Evolutionary conservation across 2,329 filamentous ascomycete species (phyloP), one percentile per base, ranked within the genome.

Genomic region (Nigrospora sphaerica): DNA sequence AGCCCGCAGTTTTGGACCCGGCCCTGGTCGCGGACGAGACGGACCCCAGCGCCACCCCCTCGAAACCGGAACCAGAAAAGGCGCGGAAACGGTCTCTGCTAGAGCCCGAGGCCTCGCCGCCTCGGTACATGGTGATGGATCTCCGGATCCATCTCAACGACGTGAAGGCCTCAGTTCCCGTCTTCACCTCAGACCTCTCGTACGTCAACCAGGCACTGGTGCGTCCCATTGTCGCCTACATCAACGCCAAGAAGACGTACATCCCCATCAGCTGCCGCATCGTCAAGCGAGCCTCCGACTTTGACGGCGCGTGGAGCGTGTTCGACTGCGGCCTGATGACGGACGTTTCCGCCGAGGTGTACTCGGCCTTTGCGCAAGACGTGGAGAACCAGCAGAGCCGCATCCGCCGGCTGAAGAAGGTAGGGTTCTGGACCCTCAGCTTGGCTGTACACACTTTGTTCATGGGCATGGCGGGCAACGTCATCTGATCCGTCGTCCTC

Each of bases 141-240:
- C 75, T 98, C 42, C 83, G 89, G n/a, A 85, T 97, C 50, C 87
- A 96, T 61, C 80, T 98, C 51, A 97, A 96, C 68, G 89, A 96
- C 54, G 90, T 96, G 39, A 88, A 90, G 55, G 93, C 93, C 28
- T 85, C 86, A 3, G 91, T 98, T 2, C 93, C 93, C 1, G 78
- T 97, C 43, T 97, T 98, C 69, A 95, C 87, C 1, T 85, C 81
- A 14, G 86, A 96, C 61, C 80, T 97, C 42, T 95, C 89, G 1
- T 98, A 97, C 64, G 86, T 96, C 58, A 97, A 96, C 67, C 95
- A 95, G 64, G 90, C 93, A 2, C 81, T 97, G 5, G 88, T 97
- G 33, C 83, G 93, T 5, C 93, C 93, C 14, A 98, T 98, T 50
- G 91, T 98, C 36, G 93, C 93, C 7, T 98, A 97, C 64, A 97